Conservation (phyloP, 345 rosid species). For the Hirschfeldia incana region DNA sequence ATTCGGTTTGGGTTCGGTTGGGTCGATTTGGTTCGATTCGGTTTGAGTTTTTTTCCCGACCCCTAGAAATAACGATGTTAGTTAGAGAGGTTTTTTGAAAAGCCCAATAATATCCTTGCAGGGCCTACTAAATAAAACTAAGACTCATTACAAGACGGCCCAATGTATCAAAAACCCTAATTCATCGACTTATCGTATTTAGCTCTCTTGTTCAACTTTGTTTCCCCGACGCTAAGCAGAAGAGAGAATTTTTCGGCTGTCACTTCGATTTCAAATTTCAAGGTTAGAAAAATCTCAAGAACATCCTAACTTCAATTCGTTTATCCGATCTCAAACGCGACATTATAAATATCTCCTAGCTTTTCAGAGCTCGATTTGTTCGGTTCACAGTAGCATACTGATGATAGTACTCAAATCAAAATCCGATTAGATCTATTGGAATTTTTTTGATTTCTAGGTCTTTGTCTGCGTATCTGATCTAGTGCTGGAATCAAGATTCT, state of each 20-base stretch:
- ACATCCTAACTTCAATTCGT: not conserved
- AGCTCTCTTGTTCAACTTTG: conserved; percentile 14
- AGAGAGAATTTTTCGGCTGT: conserved; percentile 26
- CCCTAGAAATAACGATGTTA: no score
- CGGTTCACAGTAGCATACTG: no score
- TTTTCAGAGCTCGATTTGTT: no score
- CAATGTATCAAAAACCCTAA: conserved; percentile 31
- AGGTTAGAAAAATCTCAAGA: conserved; percentile 7
- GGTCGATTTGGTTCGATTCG: no score
- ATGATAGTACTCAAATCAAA: no score
- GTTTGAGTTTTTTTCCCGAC: no score
- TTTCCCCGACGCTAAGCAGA: not conserved
- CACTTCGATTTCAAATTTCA: conserved; percentile 13
- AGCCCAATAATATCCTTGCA: not conserved
- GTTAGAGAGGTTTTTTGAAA: not conserved
- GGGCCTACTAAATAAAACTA: not conserved
- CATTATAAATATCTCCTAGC: no score
- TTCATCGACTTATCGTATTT: not conserved
- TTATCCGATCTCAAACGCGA: not conserved
- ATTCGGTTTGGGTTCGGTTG: no score
- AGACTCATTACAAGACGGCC: not conserved
- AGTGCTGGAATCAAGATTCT: not conserved
- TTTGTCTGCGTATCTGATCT: not conserved
- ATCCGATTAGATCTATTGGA: no score
- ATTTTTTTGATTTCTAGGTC: not conserved